phyloP scores from a whole-genome alignment of 306 rosid genomes.

The Ammopiptanthus mongolicus region DNA sequence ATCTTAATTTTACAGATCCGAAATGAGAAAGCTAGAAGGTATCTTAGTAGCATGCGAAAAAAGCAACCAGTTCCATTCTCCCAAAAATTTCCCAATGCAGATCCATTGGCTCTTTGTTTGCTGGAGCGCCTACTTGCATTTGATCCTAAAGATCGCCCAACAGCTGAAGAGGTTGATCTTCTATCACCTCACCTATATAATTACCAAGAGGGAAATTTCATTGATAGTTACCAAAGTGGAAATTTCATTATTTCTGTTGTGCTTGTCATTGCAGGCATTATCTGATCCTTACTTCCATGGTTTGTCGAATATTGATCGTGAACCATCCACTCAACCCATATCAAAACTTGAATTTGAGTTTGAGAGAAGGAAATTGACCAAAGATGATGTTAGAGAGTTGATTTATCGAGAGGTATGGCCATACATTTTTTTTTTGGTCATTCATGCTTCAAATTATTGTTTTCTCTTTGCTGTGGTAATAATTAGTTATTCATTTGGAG shows the following conservation, averaged over 20 bases:
- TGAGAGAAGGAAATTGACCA: slow-evolving; percentile 82
- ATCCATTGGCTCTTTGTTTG: slow-evolving; percentile 78
- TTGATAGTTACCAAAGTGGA: neutral
- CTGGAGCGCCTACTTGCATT: slow-evolving; percentile 84
- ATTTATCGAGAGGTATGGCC: slow-evolving; percentile 84
- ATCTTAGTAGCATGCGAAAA: slow-evolving; percentile 78
- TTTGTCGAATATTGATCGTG: slow-evolving; percentile 77
- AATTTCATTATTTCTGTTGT: slow-evolving; percentile 5
- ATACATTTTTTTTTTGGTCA: slow-evolving; percentile 2
- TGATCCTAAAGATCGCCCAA: slow-evolving; percentile 93
- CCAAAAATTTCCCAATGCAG: slow-evolving; percentile 74
- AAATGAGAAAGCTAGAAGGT: slow-evolving; percentile 96
- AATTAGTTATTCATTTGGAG: slow-evolving; percentile 15
- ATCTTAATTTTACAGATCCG: slow-evolving; percentile 62
- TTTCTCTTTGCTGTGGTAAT: neutral
- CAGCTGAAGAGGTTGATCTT: slow-evolving; percentile 82
- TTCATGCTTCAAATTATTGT: slow-evolving; percentile 16
- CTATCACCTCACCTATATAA: neutral
- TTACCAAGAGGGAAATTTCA: neutral
- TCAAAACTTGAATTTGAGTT: slow-evolving; percentile 98
- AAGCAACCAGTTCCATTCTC: slow-evolving; percentile 76
- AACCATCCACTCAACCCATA: slow-evolving; percentile 86
- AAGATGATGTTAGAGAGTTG: slow-evolving; percentile 94
- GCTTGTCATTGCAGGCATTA: slow-evolving; percentile 59
- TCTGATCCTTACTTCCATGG: slow-evolving; percentile 82